Conservation (phyloP, 2,329 filamentous ascomycete species). For the Ophiocordyceps polyrhachis-furcata region DNA sequence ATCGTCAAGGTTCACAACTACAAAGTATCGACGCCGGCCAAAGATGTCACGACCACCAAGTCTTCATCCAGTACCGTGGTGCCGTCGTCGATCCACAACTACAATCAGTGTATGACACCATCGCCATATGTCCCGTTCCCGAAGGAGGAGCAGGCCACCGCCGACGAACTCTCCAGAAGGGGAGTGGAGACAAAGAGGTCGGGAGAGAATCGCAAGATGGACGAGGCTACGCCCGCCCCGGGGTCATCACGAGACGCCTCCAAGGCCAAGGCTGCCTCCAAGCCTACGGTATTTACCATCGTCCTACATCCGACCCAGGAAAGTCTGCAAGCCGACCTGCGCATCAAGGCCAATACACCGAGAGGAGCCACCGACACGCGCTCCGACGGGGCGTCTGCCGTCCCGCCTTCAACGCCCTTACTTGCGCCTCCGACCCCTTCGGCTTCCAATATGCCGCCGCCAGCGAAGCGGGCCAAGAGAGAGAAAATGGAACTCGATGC, state of each 20-base stretch:
- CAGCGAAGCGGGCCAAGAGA: conserved; percentile 49
- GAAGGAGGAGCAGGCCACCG: conserved; percentile 28
- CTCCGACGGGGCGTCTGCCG: conserved; percentile 27
- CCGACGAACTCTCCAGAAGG: conserved; percentile 13
- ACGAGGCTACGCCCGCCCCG: conserved; percentile 38
- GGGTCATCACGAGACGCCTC: conserved; percentile 26
- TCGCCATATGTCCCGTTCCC: conserved; percentile 70
- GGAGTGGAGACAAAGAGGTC: conserved; percentile 15
- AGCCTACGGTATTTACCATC: conserved; percentile 52
- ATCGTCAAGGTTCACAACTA: conserved; percentile 92
- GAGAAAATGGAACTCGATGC: conserved; percentile 61
- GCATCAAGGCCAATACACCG: conserved; percentile 58
- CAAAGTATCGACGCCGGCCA: conserved; percentile 43
- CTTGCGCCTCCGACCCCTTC: conserved; percentile 43
- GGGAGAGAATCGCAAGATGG: conserved; percentile 23
- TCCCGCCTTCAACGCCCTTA: conserved; percentile 43
- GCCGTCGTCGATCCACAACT: conserved; percentile 79
- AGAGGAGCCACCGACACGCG: conserved; percentile 20
- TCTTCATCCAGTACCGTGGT: conserved; percentile 41
- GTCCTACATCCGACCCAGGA: conserved; percentile 73
- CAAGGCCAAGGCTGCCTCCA: conserved; percentile 16
- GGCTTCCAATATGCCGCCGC: conserved; percentile 35
- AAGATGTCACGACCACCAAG: conserved; percentile 27
- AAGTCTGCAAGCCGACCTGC: conserved; percentile 56
- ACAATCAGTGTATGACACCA: conserved; percentile 76